phyloP scores from a whole-genome alignment of 2,329 filamentous ascomycete genomes.

The Niveomyces coronatus region DNA sequence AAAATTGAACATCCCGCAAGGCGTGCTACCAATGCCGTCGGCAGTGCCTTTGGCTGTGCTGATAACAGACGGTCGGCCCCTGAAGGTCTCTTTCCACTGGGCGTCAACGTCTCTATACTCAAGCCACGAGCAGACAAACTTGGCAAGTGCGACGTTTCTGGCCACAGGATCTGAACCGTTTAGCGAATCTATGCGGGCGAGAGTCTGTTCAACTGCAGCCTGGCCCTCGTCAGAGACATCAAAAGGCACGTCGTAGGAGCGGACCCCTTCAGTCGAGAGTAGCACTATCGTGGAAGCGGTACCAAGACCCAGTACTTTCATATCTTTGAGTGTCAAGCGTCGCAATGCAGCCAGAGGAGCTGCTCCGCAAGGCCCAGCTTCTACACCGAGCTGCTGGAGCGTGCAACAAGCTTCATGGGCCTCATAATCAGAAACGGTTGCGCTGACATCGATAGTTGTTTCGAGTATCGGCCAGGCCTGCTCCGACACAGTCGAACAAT shows the following conservation, averaged over 20 bases:
- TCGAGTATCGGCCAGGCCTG: constrained; percentile 54
- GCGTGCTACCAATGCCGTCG: constrained; percentile 34
- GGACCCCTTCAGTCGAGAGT: constrained; percentile 48
- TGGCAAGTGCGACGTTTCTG: constrained; percentile 35
- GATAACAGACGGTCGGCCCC: constrained; percentile 39
- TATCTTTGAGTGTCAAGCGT: constrained; percentile 29
- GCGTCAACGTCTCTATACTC: constrained; percentile 39
- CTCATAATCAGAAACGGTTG: constrained; percentile 52
- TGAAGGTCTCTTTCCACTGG: constrained; percentile 35
- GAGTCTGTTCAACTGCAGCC: constrained; percentile 30
- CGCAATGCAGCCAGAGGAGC: constrained; percentile 47
- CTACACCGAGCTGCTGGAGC: constrained; percentile 35
- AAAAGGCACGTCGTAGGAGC: constrained; percentile 22
- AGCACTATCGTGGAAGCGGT: constrained; percentile 50
- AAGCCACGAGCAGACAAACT: constrained; percentile 39
- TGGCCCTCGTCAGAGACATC: constrained; percentile 32
- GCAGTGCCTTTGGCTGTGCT: constrained; percentile 36
- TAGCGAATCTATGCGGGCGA: constrained; percentile 40
- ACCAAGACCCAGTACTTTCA: constrained; percentile 26
- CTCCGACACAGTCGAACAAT: constrained; percentile 58
- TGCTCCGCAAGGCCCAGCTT: constrained; percentile 53
- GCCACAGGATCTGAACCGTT: constrained; percentile 32
- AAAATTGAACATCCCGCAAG: constrained; percentile 42
- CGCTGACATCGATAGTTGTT: constrained; percentile 47
- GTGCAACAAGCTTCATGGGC: constrained; percentile 48